A percentile compares a stretch with the other conserved stretches of the same genome.
phyloP scores from a whole-genome alignment of 179 eudicot genomes.

The Silene coronaria region DNA sequence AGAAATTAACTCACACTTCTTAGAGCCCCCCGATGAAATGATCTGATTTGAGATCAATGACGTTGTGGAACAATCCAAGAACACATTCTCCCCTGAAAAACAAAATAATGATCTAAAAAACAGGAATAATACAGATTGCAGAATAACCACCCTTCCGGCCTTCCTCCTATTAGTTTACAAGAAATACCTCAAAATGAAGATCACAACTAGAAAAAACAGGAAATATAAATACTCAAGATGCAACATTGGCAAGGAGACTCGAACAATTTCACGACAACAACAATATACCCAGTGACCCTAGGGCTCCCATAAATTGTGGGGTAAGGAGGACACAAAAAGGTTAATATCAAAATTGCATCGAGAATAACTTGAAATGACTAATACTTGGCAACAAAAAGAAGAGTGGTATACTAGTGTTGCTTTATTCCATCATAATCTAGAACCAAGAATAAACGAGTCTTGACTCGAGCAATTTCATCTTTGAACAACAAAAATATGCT shows the following conservation, averaged over 20 bases:
- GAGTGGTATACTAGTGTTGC: no score
- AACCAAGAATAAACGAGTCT: no score
- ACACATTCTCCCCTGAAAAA: conserved; percentile 69
- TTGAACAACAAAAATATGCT: no score
- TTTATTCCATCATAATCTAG: no score
- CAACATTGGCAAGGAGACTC: neutral
- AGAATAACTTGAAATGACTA: neutral
- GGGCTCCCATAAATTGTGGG: neutral
- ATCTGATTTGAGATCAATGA: conserved; percentile 68
- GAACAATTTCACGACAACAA: neutral
- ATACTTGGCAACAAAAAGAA: no score
- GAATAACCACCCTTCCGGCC: neutral
- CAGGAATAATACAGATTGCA: neutral
- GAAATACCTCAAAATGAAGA: neutral
- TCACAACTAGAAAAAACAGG: neutral
- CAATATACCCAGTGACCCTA: neutral
- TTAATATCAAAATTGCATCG: neutral
- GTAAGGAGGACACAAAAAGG: neutral
- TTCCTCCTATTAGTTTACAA: conserved; percentile 7
- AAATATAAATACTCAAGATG: neutral
- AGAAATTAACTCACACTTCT: conserved; percentile 61
- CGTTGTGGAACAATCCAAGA: conserved; percentile 69
- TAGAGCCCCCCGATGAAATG: conserved; percentile 51
- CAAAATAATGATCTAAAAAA: neutral
- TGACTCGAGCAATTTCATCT: no score